phyloP scores from a whole-genome alignment of 805 yeast species.

The Candida qinlingensis region DNA sequence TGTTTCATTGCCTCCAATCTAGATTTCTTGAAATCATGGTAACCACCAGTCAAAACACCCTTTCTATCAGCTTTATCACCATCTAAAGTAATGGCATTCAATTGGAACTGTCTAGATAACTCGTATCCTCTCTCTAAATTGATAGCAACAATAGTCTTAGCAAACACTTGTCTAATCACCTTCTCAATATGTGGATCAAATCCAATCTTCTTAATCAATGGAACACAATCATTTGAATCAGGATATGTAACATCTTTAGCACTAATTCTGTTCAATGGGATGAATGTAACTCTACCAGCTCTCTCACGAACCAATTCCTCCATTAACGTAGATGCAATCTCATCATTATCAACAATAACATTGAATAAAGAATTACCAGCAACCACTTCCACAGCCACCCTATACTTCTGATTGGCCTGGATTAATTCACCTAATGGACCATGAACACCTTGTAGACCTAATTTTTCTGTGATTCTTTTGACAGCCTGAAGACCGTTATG shows the following conservation, averaged over 20 bases:
- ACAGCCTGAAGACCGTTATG: constrained; percentile 68
- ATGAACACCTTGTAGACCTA: constrained; percentile 60
- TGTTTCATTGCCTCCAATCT: constrained; percentile 65
- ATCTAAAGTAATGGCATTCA: constrained; percentile 81
- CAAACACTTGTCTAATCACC: constrained; percentile 78
- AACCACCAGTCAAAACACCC: constrained; percentile 90
- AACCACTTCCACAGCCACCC: constrained; percentile 80
- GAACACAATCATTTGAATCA: constrained; percentile 56
- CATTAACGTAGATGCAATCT: constrained; percentile 75
- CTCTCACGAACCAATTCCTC: constrained; percentile 64
- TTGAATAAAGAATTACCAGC: constrained; percentile 86
- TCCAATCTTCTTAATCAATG: constrained; percentile 70
- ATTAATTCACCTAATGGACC: constrained; percentile 88
- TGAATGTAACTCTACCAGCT: constrained; percentile 83
- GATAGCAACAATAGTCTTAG: constrained; percentile 71
- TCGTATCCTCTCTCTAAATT: constrained; percentile 65
- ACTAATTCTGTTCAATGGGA: constrained; percentile 73
- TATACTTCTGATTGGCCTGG: constrained; percentile 73
- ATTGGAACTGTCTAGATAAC: constrained; percentile 51
- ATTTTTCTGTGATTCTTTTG: constrained; percentile 49
- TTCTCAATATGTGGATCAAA: constrained; percentile 49
- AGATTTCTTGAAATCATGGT: constrained; percentile 59
- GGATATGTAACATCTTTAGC: constrained; percentile 49
- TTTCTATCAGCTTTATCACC: constrained; percentile 84
- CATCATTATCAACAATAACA: constrained; percentile 84